A percentile compares a stretch with the other conserved stretches of the same genome.
These are phyloP conservation scores for Pythium insidiosum DNA, from an alignment of 352 stramenopile genomes.

Conservation along the genomic window DNA sequence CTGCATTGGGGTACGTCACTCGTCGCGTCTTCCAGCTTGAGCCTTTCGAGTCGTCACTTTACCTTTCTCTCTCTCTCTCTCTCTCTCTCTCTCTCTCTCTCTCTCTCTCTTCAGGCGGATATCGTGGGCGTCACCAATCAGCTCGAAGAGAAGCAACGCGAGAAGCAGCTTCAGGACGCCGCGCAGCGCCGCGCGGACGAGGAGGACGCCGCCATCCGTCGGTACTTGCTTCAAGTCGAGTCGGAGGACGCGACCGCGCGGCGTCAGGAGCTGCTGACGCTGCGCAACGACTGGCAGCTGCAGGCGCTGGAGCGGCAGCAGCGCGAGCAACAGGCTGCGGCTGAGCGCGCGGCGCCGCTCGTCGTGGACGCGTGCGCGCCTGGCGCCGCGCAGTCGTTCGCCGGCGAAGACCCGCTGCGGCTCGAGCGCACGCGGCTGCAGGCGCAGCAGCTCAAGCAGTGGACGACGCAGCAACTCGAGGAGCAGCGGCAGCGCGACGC, in stretches of 20 bases:
- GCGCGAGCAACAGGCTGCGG: constrained; percentile 20
- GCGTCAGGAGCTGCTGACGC: constrained; percentile 49
- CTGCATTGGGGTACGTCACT: constrained; percentile 43
- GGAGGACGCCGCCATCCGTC: constrained; percentile 55
- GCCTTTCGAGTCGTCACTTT: too few relatives aligned
- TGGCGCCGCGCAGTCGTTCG: constrained; percentile 60
- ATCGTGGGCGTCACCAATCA: constrained; percentile 73
- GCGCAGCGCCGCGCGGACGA: constrained; percentile 34
- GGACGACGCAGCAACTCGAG: constrained; percentile 43
- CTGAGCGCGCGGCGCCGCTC: constrained; percentile 28
- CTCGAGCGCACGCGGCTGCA: constrained; percentile 57
- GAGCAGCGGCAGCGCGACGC: constrained; percentile 34
- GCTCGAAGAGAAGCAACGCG: constrained; percentile 51
- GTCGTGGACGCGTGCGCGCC: constrained; percentile 40
- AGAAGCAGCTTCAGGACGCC: constrained; percentile 33
- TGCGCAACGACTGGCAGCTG: constrained; percentile 56
- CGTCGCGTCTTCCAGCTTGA: too few relatives aligned
- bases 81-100: too few relatives aligned
- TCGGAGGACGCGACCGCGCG: constrained; percentile 54
- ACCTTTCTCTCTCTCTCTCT: too few relatives aligned
- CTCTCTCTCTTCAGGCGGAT: constrained; percentile 28
- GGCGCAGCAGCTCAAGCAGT: constrained; percentile 61
- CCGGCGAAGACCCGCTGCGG: constrained; percentile 46
- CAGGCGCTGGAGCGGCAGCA: constrained; percentile 26
- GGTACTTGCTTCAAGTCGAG: constrained; percentile 73